Conservation (phyloP, 1,284 basidiomycete species). For the Ceratobasidium theobromae region DNA sequence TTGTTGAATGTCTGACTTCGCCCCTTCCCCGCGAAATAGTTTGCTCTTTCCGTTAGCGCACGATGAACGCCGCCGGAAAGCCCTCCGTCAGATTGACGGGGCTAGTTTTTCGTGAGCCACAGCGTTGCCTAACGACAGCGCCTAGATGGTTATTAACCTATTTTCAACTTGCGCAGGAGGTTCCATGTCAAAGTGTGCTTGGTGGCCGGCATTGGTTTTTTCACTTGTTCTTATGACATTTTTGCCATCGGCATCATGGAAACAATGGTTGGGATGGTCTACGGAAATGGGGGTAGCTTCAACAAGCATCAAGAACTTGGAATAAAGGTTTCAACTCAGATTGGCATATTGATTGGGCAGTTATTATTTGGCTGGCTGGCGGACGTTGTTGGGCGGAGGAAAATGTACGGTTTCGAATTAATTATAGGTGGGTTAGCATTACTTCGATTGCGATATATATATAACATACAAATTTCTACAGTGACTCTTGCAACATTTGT, state of each 20-base stretch:
- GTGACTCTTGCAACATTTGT: constrained; percentile 44
- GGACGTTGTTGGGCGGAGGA: constrained; percentile 48
- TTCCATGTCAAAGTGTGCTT: constrained; percentile 49
- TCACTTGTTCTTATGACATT: constrained; percentile 47
- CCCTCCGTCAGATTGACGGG: constrained; percentile 73
- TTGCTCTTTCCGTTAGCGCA: constrained; percentile 29
- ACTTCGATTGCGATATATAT: not conserved
- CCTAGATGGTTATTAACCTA: not conserved
- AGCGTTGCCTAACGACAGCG: not conserved
- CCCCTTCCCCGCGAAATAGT: no score
- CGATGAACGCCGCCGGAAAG: constrained; percentile 58
- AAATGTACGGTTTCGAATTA: constrained; percentile 50
- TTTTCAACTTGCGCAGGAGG: constrained; percentile 5
- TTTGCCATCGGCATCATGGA: constrained; percentile 48
- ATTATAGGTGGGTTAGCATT: constrained; percentile 39
- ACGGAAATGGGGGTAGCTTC: constrained; percentile 41
- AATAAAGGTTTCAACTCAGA: constrained; percentile 39
- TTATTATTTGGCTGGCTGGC: constrained; percentile 49
- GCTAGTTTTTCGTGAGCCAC: constrained; percentile 64
- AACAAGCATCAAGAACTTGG: constrained; percentile 4
- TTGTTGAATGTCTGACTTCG: no score
- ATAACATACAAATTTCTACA: not conserved
- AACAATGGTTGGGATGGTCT: constrained; percentile 43
- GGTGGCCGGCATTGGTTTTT: constrained; percentile 47
- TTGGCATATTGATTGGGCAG: constrained; percentile 50